Percentiles rank a stretch among this genome's conserved stretches.
phyloP scores from a whole-genome alignment of 192 early-diverging fungal genomes.

The Chytriomyces confervae region DNA sequence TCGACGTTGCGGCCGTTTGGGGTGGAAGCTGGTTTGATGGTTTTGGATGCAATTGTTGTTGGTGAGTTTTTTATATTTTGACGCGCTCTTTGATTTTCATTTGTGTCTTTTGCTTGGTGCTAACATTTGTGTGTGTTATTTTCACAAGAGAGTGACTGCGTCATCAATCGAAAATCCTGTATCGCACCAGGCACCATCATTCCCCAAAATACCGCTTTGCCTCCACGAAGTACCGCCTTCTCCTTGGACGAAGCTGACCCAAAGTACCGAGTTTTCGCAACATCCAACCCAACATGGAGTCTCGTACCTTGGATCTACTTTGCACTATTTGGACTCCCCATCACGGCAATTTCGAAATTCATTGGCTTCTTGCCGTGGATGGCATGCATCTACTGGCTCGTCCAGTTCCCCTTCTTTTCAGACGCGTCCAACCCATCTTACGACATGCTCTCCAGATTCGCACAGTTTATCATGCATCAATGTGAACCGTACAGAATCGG shows the following conservation, averaged over 20 bases:
- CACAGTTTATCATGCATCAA: conserved; percentile 44
- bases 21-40: conserved; percentile 42
- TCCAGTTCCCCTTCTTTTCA: conserved; percentile 35
- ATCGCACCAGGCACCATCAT: conserved; percentile 45
- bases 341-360: conserved; percentile 38
- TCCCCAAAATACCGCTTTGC: conserved; percentile 43
- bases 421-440: neutral
- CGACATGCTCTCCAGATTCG: conserved; percentile 8
- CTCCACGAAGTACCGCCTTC: conserved; percentile 45
- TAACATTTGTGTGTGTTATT: neutral
- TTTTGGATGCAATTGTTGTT: conserved; percentile 44
- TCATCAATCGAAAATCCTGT: conserved; percentile 40
- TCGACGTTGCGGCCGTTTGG: conserved; percentile 47
- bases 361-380: conserved; percentile 48
- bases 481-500: conserved; percentile 42
- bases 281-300: conserved; percentile 21
- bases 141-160: conserved; percentile 25
- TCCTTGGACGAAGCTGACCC: conserved; percentile 30
- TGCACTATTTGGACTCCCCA: conserved; percentile 36
- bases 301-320: conserved; percentile 28
- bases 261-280: conserved; percentile 34
- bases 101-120: neutral
- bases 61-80: conserved; percentile 18
- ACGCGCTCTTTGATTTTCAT: neutral
- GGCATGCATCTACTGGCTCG: conserved; percentile 41